These are phyloP conservation scores for Ophiostoma triangulosporum DNA, from an alignment of 2,329 filamentous ascomycete species.

Conservation along the genomic window DNA sequence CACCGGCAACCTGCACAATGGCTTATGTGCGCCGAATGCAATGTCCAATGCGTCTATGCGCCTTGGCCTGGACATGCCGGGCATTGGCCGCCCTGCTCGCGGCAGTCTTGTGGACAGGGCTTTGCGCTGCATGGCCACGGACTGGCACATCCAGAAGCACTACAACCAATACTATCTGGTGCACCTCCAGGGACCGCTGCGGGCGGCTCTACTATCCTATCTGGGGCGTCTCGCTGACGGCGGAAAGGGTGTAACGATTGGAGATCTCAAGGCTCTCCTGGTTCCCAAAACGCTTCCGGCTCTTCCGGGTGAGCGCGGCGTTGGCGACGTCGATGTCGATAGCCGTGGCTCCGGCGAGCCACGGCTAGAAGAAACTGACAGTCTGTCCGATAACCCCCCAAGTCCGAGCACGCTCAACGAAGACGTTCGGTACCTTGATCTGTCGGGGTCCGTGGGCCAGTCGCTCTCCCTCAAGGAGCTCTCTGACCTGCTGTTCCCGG, in stretches of 20 bases:
- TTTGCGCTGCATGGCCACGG: constrained; percentile 34
- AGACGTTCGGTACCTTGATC: constrained; percentile 38
- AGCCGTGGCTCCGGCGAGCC: no score
- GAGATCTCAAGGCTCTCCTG: constrained; percentile 37
- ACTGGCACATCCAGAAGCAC: constrained; percentile 41
- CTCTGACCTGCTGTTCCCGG: constrained; percentile 33
- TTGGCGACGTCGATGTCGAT: no score
- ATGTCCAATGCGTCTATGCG: no score
- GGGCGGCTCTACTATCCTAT: constrained; percentile 37
- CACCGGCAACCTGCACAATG: background rate
- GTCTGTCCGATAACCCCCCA: constrained; percentile 3
- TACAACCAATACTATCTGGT: constrained; percentile 46
- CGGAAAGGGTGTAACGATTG: constrained; percentile 28
- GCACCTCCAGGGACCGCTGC: constrained; percentile 38
- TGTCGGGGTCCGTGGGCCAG: constrained; percentile 37
- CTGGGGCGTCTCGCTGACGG: constrained; percentile 26
- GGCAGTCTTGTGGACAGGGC: constrained; percentile 38
- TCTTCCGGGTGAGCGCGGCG: constrained; percentile 12
- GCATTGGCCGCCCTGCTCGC: constrained; percentile 27
- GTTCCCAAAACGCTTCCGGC: constrained; percentile 22
- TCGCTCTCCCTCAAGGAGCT: constrained; percentile 40
- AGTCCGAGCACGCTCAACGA: constrained; percentile 25
- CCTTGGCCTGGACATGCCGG: constrained; percentile 26
- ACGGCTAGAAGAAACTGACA: no score
- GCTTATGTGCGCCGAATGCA: no score